A percentile compares a stretch with the other conserved stretches of the same genome.
These are phyloP conservation scores for Puccinia novopanici DNA, from an alignment of 1,284 basidiomycete genomes.

Conservation along the genomic window DNA sequence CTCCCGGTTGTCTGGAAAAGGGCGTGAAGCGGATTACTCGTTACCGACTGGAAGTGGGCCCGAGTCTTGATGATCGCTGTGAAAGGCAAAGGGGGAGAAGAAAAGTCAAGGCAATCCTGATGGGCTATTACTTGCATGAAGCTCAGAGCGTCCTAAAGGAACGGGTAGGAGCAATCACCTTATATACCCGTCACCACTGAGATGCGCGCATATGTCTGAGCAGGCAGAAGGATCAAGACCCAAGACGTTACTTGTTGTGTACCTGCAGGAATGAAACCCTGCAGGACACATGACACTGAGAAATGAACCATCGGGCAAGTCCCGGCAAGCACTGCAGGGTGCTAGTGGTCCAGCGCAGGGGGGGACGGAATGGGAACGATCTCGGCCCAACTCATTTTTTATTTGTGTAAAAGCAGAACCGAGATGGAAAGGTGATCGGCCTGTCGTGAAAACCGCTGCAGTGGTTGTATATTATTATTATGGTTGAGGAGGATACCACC, in stretches of 20 bases:
- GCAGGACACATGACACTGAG: not conserved
- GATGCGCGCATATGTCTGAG: not conserved
- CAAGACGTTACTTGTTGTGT: not conserved
- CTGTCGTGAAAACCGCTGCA: not conserved
- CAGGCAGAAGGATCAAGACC: not conserved
- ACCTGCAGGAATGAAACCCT: slow-evolving; percentile 7
- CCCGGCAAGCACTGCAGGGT: not conserved
- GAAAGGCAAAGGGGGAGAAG: not conserved
- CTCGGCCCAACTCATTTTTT: not conserved
- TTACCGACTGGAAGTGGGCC: no score
- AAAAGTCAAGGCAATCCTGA: not conserved
- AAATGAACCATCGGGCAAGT: slow-evolving; percentile 3
- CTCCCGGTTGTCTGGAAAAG: not conserved
- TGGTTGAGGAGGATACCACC: not conserved
- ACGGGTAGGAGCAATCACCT: not conserved
- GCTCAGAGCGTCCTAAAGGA: not conserved
- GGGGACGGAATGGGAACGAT: not conserved
- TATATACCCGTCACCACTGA: not conserved
- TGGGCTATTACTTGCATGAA: not conserved
- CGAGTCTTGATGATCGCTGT: not conserved
- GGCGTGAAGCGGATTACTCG: no score
- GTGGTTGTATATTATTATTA: no score
- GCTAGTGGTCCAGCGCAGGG: not conserved
- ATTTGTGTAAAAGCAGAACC: not conserved
- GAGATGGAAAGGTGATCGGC: not conserved